Evolutionary conservation across 441 rosid genomes (phyloP).

Genomic region (Syzygium syzygioides): DNA sequence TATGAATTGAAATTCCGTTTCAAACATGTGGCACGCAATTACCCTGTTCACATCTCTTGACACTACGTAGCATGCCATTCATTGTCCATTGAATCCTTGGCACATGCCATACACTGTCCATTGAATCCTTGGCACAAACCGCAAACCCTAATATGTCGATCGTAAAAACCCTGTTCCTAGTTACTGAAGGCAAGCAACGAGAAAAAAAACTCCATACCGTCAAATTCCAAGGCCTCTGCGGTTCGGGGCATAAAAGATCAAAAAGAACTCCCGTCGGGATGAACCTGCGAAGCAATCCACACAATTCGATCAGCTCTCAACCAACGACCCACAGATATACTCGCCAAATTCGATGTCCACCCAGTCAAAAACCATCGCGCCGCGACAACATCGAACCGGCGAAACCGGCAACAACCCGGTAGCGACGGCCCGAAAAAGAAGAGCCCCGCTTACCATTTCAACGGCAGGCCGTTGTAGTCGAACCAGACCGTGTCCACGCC

Average conservation of each 20-base stretch:
- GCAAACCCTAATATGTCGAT: not conserved
- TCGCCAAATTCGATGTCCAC: not conserved
- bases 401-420: not conserved
- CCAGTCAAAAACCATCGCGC: not conserved
- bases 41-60: not conserved
- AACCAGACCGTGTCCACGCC: conserved; percentile 86
- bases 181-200: not conserved
- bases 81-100: not conserved
- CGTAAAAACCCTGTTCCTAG: not conserved
- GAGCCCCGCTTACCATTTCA: conserved; percentile 57
- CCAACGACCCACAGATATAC: not conserved
- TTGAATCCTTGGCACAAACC: not conserved
- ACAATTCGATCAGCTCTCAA: not conserved
- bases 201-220: conserved; percentile 37
- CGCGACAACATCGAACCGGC: not conserved
- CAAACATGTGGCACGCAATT: not conserved
- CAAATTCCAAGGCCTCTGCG: conserved; percentile 91
- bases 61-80: not conserved
- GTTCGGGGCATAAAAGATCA: conserved; percentile 81
- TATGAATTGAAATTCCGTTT: not conserved
- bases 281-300: conserved; percentile 44
- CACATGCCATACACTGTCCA: not conserved
- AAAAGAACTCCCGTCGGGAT: conserved; percentile 90
- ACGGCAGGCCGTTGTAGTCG: conserved; percentile 81
- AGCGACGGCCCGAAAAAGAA: not conserved